phyloP scores from a whole-genome alignment of 768 basidiomycete species.

The Boletales sp. region DNA sequence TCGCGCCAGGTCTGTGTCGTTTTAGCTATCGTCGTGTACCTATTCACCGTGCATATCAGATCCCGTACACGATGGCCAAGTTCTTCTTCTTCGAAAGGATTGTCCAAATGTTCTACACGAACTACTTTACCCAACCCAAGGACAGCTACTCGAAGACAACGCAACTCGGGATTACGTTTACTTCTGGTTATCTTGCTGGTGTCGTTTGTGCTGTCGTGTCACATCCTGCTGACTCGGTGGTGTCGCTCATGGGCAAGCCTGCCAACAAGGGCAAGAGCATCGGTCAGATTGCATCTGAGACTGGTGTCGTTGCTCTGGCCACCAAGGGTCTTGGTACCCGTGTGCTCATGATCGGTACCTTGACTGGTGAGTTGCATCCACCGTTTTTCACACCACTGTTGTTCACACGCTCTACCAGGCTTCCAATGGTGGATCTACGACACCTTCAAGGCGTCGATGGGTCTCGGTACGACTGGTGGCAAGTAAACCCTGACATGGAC shows the following conservation, averaged over 20 bases:
- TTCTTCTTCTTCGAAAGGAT: constrained; percentile 96
- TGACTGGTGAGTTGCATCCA: constrained; percentile 35
- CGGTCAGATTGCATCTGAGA: constrained; percentile 68
- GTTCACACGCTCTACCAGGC: constrained; percentile 38
- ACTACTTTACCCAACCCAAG: constrained; percentile 79
- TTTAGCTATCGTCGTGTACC: not conserved
- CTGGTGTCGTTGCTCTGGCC: constrained; percentile 58
- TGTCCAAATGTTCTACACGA: constrained; percentile 82
- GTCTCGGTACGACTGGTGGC: constrained; percentile 84
- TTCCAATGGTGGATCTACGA: constrained; percentile 97
- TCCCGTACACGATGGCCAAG: constrained; percentile 97
- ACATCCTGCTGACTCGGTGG: constrained; percentile 91
- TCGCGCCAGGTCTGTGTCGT: constrained; percentile 49
- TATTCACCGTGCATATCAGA: not conserved
- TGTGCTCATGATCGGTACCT: constrained; percentile 78
- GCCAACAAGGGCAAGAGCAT: constrained; percentile 78
- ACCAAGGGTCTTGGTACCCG: constrained; percentile 88
- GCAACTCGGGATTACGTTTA: constrained; percentile 87
- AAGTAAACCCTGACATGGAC: constrained; percentile 49
- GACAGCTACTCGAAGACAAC: constrained; percentile 75
- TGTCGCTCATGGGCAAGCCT: constrained; percentile 91
- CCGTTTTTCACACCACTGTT: not conserved
- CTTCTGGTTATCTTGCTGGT: constrained; percentile 92
- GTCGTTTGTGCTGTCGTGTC: constrained; percentile 95
- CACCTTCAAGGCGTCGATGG: constrained; percentile 79